phyloP scores from a whole-genome alignment of 495 filamentous ascomycete species.

The Eremomyces bilateralis region DNA sequence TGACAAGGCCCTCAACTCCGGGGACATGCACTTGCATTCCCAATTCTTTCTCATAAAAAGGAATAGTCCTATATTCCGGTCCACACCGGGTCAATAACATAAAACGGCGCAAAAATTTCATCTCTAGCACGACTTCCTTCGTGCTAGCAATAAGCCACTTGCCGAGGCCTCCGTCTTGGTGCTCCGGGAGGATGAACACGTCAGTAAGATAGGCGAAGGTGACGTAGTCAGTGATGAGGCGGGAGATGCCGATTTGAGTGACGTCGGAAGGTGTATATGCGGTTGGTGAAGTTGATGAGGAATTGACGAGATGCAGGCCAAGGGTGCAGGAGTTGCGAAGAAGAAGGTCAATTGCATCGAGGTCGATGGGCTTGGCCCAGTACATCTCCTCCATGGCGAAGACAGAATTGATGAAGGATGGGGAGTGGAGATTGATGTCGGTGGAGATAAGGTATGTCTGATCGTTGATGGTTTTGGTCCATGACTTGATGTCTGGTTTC shows the following conservation, averaged over 20 bases:
- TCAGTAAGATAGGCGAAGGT: slow-evolving; percentile 49
- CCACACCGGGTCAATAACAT: too few species aligned
- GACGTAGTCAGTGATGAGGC: slow-evolving; percentile 40
- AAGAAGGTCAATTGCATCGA: slow-evolving; percentile 6
- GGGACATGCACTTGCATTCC: too few species aligned
- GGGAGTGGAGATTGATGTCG: too few species aligned
- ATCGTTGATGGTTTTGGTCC: too few species aligned
- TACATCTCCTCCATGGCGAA: slow-evolving; percentile 14
- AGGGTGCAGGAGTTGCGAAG: slow-evolving; percentile 16
- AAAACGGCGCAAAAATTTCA: slow-evolving; percentile 31
- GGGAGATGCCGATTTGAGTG: slow-evolving; percentile 33
- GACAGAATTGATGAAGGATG: slow-evolving; percentile 16
- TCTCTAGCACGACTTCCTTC: slow-evolving; percentile 28
- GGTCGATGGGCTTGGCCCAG: slow-evolving; percentile 13
- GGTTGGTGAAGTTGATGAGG: background rate
- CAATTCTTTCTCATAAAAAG: slow-evolving; percentile 8
- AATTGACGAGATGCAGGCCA: slow-evolving; percentile 10
- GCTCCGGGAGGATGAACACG: slow-evolving; percentile 34
- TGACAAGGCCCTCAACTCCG: too few species aligned
- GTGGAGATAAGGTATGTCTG: too few species aligned
- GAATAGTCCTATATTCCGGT: too few species aligned
- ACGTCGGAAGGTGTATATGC: too few species aligned
- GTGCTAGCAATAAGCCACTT: slow-evolving; percentile 38
- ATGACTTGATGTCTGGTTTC: too few species aligned
- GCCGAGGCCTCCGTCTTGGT: slow-evolving; percentile 38